phyloP scores from a whole-genome alignment of 352 stramenopile genomes.

The Phytophthora sojae region DNA sequence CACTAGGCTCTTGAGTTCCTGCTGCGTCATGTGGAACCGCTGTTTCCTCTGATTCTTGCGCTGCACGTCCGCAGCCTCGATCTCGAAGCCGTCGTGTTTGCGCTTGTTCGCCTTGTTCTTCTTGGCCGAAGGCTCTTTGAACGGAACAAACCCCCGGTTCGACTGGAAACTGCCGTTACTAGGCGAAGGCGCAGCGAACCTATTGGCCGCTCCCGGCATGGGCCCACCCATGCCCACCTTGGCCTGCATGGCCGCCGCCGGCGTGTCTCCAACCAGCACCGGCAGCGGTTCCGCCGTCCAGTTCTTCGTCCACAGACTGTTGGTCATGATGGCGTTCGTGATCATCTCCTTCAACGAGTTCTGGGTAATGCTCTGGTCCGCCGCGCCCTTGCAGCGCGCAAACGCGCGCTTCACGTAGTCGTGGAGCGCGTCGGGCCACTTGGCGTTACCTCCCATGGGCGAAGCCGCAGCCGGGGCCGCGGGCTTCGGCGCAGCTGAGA shows the following conservation, averaged over 20 bases:
- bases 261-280: slow-evolving; percentile 63
- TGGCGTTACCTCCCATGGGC: slow-evolving; percentile 49
- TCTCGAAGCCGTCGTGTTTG: slow-evolving; percentile 57
- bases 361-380: slow-evolving; percentile 83
- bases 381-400: slow-evolving; percentile 72
- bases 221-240: slow-evolving; percentile 30
- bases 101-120: slow-evolving; percentile 76
- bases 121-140: slow-evolving; percentile 56
- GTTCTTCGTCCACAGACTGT: slow-evolving; percentile 88
- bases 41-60: slow-evolving; percentile 82
- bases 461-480: slow-evolving; percentile 17
- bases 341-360: slow-evolving; percentile 85
- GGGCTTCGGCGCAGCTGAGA: slow-evolving; percentile 19
- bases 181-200: slow-evolving; percentile 30
- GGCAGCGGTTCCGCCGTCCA: slow-evolving; percentile 81
- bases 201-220: slow-evolving; percentile 18
- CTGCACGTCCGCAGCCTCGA: slow-evolving; percentile 54
- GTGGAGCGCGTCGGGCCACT: slow-evolving; percentile 87
- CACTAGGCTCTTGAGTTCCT: slow-evolving; percentile 67
- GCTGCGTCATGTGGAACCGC: slow-evolving; percentile 79
- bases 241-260: slow-evolving; percentile 30
- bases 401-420: slow-evolving; percentile 91
- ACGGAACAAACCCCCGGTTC: slow-evolving; percentile 53
- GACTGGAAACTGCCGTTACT: slow-evolving; percentile 37
- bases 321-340: slow-evolving; percentile 85